Base-by-base conservation (phyloP, 2,329 filamentous ascomycete genomes). In the Fusarium proliferatum region DNA sequence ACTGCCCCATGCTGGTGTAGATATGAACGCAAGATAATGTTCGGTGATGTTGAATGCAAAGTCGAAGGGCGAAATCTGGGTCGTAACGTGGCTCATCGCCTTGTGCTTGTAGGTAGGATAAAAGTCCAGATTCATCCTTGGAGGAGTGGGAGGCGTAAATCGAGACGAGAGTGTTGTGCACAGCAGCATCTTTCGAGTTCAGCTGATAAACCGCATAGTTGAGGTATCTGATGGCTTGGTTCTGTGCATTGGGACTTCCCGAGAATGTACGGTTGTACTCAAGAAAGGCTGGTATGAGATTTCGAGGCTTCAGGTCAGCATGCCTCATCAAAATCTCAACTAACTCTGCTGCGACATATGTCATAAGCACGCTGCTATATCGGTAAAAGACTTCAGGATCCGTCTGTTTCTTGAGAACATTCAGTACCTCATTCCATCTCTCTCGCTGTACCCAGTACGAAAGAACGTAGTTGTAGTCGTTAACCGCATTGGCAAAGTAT, bases 401-500 rank as follows among this genome's bases (percentile, higher is more conserved):
- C 9, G 92, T 97, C 83, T 99, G 96, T 82, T 93, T 95, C 84
- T 98, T 97, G 59, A 99, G 87, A 45, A 98, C 95, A 62, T 90
- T 89, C 74, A 99, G 86, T 5, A 95, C 94, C 77, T 98, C 95
- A 9, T 86, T 84, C 96, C 96, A 99, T 76, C 94, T 90, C 83
- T 98, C 96, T 67, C 96, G 89, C 82, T 98, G 96, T 23, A 98
- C 93, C 96, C 96, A 99, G 82, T 99, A 99, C 15, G 94, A 94
- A 19, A 99, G 86, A 28, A 98, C 95, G 79, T 97, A 99, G 80
- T 97, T 94, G 84, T 96, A 95, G 81, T 99, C 96, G 77, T 96
- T 93, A 52, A 97, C 88, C 11, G 93, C 90, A 66, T 93, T 96
- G 26, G 96, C 96, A 83, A 95, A 99, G 83, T 92, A 96, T 0